These are phyloP conservation scores for Mortierella sp. DNA, from an alignment of 371 early-diverging fungal species.

Conservation along the genomic window DNA sequence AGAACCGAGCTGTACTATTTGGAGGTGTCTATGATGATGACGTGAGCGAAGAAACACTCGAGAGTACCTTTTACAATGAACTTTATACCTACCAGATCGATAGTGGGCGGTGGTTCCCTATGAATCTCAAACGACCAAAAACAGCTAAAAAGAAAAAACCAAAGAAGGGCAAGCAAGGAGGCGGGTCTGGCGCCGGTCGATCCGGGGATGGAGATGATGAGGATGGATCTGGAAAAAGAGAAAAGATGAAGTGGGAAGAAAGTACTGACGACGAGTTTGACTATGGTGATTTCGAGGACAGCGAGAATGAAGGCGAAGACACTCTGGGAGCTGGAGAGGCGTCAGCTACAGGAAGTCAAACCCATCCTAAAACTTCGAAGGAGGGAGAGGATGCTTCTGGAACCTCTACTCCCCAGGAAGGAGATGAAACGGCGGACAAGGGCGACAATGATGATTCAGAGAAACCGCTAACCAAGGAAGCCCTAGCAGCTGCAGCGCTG, in stretches of 20 bases:
- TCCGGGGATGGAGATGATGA: constrained; percentile 26
- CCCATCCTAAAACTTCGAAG: constrained; percentile 5
- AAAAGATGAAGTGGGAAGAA: constrained; percentile 57
- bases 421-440: constrained; percentile 3
- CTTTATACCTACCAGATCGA: constrained; percentile 62
- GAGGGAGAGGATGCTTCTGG: constrained; percentile 10
- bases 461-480: constrained; percentile 27
- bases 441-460: constrained; percentile 2
- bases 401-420: constrained; percentile 4
- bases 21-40: constrained; percentile 72
- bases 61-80: constrained; percentile 67
- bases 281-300: constrained; percentile 55
- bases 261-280: constrained; percentile 58
- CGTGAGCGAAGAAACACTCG: constrained; percentile 69
- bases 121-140: constrained; percentile 57
- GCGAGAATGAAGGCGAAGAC: constrained; percentile 28
- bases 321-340: constrained; percentile 9
- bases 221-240: constrained; percentile 38
- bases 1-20: constrained; percentile 69
- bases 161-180: constrained; percentile 40
- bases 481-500: constrained; percentile 50
- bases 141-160: constrained; percentile 55
- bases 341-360: background rate
- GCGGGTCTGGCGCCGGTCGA: constrained; percentile 11
- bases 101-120: constrained; percentile 58